A percentile compares a stretch with the other conserved stretches of the same genome.
Evolutionary conservation across 2,329 filamentous ascomycete species (phyloP).

Genomic region (Colletotrichum sp.): DNA sequence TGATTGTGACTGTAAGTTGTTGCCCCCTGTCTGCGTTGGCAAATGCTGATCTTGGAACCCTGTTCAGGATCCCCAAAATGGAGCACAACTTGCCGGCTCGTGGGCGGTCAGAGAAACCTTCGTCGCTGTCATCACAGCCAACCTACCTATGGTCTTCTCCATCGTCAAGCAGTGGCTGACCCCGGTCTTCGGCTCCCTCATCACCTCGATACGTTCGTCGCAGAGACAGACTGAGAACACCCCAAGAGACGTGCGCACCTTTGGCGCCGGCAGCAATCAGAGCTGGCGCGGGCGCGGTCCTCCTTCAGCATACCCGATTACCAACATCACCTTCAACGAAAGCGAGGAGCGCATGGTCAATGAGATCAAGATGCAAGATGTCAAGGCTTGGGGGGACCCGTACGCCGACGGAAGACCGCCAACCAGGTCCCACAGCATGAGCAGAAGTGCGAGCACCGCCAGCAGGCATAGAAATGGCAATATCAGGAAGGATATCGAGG

Average conservation of each 20-base stretch:
- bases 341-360: constrained; percentile 47
- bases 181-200: constrained; percentile 35
- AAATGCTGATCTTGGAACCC: neutral
- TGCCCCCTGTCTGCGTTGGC: neutral
- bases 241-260: constrained; percentile 42
- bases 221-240: constrained; percentile 39
- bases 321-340: constrained; percentile 41
- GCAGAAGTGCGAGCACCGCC: neutral
- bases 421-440: neutral
- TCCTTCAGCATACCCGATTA: constrained; percentile 37
- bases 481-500: neutral
- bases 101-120: constrained; percentile 44
- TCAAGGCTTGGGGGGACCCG: constrained; percentile 11
- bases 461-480: neutral
- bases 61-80: constrained; percentile 27
- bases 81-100: constrained; percentile 12
- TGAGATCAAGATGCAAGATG: constrained; percentile 43
- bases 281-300: constrained; percentile 35
- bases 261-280: constrained; percentile 39
- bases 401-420: constrained; percentile 53
- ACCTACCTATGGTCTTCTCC: constrained; percentile 46
- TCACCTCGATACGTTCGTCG: constrained; percentile 40
- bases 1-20: constrained; percentile 28
- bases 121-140: constrained; percentile 42
- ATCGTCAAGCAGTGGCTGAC: constrained; percentile 41